Conservation (phyloP, 2,329 filamentous ascomycete genomes). For the Corinectria fuckeliana region DNA sequence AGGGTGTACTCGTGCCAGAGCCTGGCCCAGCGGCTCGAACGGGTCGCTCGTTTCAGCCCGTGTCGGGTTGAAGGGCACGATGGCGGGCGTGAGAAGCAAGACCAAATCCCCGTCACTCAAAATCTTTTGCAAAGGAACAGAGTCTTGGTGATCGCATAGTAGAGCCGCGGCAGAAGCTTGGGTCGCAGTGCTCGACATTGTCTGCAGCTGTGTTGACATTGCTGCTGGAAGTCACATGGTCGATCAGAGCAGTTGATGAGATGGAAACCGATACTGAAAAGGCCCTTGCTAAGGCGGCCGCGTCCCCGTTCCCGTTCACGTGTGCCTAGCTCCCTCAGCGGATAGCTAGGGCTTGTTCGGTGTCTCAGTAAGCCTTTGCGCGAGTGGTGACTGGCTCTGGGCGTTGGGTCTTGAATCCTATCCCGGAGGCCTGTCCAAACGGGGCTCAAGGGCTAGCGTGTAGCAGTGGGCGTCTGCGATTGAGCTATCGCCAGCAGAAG, state of each 20-base stretch:
- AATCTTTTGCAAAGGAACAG: slow-evolving; percentile 54
- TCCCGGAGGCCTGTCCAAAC: slow-evolving; percentile 8
- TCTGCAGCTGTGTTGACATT: slow-evolving; percentile 26
- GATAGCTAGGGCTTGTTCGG: not conserved
- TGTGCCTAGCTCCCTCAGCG: slow-evolving; percentile 9
- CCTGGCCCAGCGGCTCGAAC: slow-evolving; percentile 73
- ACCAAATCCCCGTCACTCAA: slow-evolving; percentile 60
- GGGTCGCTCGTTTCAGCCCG: slow-evolving; percentile 63
- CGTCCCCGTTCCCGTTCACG: slow-evolving; percentile 24
- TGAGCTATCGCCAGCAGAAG: slow-evolving; percentile 11
- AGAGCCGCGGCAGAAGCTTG: slow-evolving; percentile 36
- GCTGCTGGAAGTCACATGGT: slow-evolving; percentile 31
- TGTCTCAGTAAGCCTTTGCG: not conserved
- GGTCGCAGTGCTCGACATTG: slow-evolving; percentile 26
- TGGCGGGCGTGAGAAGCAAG: slow-evolving; percentile 66
- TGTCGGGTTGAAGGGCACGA: slow-evolving; percentile 52
- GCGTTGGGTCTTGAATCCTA: slow-evolving; percentile 3
- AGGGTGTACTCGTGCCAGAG: slow-evolving; percentile 64
- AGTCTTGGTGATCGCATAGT: slow-evolving; percentile 52
- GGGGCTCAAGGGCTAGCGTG: slow-evolving; percentile 8
- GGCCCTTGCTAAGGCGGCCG: slow-evolving; percentile 17
- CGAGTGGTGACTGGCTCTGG: slow-evolving; percentile 13
- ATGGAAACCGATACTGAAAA: not conserved
- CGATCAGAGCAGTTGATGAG: slow-evolving; percentile 14
- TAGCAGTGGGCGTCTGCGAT: slow-evolving; percentile 9